phyloP scores from a whole-genome alignment of 495 filamentous ascomycete species.

The Podospora australis region DNA sequence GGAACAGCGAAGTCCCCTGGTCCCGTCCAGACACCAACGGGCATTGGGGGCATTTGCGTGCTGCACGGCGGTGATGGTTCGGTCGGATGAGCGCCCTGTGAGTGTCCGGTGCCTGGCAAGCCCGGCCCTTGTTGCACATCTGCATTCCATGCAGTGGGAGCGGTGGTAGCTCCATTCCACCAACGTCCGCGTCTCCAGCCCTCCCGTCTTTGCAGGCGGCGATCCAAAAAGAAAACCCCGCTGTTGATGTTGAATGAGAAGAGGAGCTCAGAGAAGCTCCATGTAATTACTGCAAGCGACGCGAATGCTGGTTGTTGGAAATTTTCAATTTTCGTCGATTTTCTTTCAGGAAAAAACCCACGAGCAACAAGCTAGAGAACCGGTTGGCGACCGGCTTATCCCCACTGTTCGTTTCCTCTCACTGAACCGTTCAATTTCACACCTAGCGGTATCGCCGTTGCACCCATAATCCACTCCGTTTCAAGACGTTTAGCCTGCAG shows the following conservation, averaged over 20 bases:
- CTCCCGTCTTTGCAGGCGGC: neutral
- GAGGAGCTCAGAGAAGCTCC: neutral
- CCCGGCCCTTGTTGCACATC: no score
- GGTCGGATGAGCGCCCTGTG: no score
- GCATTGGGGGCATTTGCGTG: no score
- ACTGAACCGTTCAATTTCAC: neutral
- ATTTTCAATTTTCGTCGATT: neutral
- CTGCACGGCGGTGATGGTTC: no score
- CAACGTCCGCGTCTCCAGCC: neutral
- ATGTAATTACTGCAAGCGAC: neutral
- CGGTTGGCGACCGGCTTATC: no score
- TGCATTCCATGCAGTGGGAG: no score
- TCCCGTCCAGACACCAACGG: no score
- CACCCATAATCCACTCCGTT: conserved; percentile 9
- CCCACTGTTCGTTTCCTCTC: neutral
- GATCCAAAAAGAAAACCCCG: neutral
- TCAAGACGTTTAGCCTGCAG: conserved; percentile 10
- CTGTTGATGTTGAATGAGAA: neutral
- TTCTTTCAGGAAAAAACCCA: no score
- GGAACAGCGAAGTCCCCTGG: no score
- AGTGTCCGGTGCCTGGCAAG: no score
- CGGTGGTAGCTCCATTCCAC: neutral
- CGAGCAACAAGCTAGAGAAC: no score
- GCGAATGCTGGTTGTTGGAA: neutral
- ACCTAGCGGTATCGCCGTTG: neutral